These are phyloP conservation scores for Entelexis sorbosivorans DNA, from an alignment of 1,139 yeast species.

Conservation along the genomic window DNA sequence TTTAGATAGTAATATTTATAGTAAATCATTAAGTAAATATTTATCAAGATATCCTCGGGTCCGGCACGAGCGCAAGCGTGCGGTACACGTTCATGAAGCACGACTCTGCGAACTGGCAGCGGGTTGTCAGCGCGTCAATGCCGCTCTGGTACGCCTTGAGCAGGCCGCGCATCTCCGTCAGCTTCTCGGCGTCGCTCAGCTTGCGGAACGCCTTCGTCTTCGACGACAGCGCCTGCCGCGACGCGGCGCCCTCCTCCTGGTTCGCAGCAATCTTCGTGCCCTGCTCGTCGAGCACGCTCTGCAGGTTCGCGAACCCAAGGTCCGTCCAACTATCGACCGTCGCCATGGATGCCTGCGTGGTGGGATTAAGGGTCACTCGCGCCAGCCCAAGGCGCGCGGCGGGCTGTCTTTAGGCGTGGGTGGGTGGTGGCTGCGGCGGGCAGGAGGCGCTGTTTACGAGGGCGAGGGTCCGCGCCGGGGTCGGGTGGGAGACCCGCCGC, in stretches of 20 bases:
- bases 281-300: constrained; percentile 59
- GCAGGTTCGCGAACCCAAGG: constrained; percentile 40
- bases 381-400: not conserved
- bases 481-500: no score
- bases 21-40: constrained; percentile 1
- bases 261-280: constrained; percentile 62
- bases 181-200: constrained; percentile 52
- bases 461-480: not conserved
- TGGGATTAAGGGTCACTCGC: constrained; percentile 1
- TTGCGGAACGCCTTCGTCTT: constrained; percentile 76
- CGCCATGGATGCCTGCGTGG: constrained; percentile 3
- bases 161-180: constrained; percentile 52
- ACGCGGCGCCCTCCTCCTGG: constrained; percentile 54
- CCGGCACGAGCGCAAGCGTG: constrained; percentile 79
- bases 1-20: not conserved
- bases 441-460: not conserved
- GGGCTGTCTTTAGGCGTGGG: no score
- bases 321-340: constrained; percentile 17
- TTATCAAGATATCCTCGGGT: constrained; percentile 43
- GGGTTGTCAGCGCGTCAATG: constrained; percentile 68
- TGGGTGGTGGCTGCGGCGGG: no score
- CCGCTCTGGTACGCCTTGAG: constrained; percentile 80
- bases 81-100: constrained; percentile 66
- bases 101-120: constrained; percentile 63
- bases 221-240: constrained; percentile 65